These are phyloP conservation scores for Phytophthora agathidicida DNA, from an alignment of 352 stramenopile species.

Conservation along the genomic window DNA sequence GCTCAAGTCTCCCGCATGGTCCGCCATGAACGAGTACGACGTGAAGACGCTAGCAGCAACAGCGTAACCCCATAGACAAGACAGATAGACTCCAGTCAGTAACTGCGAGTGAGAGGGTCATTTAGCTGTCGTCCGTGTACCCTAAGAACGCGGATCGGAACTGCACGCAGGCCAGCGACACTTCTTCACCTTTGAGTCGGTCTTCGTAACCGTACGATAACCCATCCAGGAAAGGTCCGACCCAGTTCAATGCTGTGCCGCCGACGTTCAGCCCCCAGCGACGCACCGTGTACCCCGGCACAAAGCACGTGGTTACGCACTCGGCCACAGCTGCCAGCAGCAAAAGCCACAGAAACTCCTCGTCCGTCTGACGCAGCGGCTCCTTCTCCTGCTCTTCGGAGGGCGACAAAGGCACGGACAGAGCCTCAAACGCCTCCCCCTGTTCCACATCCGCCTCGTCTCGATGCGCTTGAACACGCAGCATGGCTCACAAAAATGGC, in stretches of 20 bases:
- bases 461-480: conserved; percentile 27
- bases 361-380: conserved; percentile 41
- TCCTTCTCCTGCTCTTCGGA: conserved; percentile 29
- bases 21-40: conserved; percentile 89
- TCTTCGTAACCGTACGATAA: conserved; percentile 68
- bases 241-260: conserved; percentile 72
- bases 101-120: neutral
- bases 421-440: conserved; percentile 1
- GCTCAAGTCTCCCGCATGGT: conserved; percentile 83
- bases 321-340: conserved; percentile 72
- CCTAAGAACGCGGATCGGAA: conserved; percentile 82
- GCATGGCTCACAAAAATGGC: conserved; percentile 18
- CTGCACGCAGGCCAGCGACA: conserved; percentile 57
- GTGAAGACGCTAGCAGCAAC: conserved; percentile 71
- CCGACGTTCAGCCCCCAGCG: conserved; percentile 61
- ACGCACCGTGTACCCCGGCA: conserved; percentile 52
- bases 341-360: conserved; percentile 73
- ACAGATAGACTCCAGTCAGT: no score
- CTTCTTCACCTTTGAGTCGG: conserved; percentile 25
- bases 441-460: conserved; percentile 6
- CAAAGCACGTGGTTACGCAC: conserved; percentile 82
- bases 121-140: conserved; percentile 27
- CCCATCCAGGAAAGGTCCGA: conserved; percentile 81
- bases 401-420: conserved; percentile 2
- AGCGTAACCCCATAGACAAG: neutral